These are phyloP conservation scores for Pythium plurisporium DNA, from an alignment of 352 stramenopile genomes.

Conservation along the genomic window DNA sequence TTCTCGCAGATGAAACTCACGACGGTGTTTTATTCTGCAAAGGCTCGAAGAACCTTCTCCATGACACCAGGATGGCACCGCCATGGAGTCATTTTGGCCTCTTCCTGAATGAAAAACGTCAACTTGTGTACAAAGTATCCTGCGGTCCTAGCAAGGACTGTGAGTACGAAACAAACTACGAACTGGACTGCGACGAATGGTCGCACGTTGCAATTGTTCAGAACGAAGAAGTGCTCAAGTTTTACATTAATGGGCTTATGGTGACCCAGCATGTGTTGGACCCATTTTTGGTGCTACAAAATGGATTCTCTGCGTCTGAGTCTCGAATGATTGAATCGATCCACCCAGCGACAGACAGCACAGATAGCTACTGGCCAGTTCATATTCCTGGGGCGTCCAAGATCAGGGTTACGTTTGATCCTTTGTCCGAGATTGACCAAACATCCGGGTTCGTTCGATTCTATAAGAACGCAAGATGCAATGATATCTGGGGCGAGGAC, in stretches of 20 bases:
- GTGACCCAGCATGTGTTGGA: constrained; percentile 60
- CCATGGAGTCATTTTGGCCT: constrained; percentile 75
- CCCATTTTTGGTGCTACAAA: constrained; percentile 55
- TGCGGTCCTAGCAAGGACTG: constrained; percentile 53
- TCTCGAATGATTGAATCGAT: constrained; percentile 57
- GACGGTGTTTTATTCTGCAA: constrained; percentile 70
- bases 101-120: constrained; percentile 56
- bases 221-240: constrained; percentile 46
- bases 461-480: constrained; percentile 63
- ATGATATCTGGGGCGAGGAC: constrained; percentile 66
- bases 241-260: constrained; percentile 68
- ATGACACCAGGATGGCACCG: constrained; percentile 33
- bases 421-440: constrained; percentile 59
- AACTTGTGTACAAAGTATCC: constrained; percentile 63
- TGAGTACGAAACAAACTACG: constrained; percentile 61
- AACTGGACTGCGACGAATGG: constrained; percentile 59
- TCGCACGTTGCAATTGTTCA: constrained; percentile 65
- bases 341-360: constrained; percentile 45
- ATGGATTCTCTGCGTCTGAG: constrained; percentile 32
- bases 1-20: constrained; percentile 46
- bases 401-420: constrained; percentile 75
- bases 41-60: constrained; percentile 56
- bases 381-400: constrained; percentile 65
- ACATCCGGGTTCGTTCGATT: constrained; percentile 60
- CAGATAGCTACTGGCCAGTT: constrained; percentile 66